Conservation (phyloP, 2,329 filamentous ascomycete species). For the Cladosporium sp. region DNA sequence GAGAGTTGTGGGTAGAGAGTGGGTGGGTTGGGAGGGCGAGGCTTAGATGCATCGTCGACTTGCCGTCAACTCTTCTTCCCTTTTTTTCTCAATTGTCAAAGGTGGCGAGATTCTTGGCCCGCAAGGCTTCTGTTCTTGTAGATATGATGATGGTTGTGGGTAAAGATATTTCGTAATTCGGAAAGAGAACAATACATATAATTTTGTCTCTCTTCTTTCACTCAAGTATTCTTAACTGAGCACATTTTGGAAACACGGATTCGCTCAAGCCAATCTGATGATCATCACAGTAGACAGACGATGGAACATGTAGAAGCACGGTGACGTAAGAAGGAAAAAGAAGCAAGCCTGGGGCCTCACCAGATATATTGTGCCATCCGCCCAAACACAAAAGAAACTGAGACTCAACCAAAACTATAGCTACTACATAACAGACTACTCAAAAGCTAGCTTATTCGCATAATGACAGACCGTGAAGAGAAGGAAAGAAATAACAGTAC, state of each 20-base stretch:
- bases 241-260: too few species aligned
- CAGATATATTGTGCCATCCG: background rate
- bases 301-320: too few species aligned
- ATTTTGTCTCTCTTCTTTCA: too few species aligned
- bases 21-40: constrained; percentile 75
- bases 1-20: constrained; percentile 86
- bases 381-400: too few species aligned
- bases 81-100: background rate
- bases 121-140: background rate
- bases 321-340: background rate
- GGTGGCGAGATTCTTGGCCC: background rate
- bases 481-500: background rate
- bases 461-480: background rate
- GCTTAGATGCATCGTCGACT: background rate
- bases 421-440: background rate
- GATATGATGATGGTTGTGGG: background rate
- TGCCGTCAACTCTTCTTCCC: too few species aligned
- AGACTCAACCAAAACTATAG: background rate
- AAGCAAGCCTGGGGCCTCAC: constrained; percentile 7
- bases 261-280: too few species aligned
- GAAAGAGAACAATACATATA: background rate
- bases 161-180: background rate
- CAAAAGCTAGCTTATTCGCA: background rate
- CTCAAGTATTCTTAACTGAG: too few species aligned
- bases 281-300: too few species aligned